Base-by-base conservation (phyloP, 2,329 filamentous ascomycete species). In the Trichoderma afroharzianum region DNA sequence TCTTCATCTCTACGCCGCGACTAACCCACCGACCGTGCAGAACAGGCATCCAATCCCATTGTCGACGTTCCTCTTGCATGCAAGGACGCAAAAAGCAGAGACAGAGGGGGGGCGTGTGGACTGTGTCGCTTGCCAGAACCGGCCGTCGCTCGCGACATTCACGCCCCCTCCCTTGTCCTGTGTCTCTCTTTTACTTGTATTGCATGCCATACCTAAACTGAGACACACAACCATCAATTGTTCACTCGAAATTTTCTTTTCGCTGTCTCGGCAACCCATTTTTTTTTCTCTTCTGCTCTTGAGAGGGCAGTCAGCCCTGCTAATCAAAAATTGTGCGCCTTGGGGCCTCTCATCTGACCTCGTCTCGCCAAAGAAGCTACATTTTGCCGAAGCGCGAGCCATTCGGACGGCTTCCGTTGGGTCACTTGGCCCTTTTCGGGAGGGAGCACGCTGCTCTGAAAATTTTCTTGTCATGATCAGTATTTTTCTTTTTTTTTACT, bases 61-160 rank as follows among this genome's bases (percentile, higher is more conserved):
- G 39, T 69, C 55, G n/a, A 58, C 66, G 57, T 69, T 69, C 66
- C 66, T 69, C 66, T 33, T 68, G 55, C 66, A 68, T 61, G 66
- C 66, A 61, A 68, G 66, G 66, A 68, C 66, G 66, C 55, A 58
- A 33, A 33, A 32, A 69, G 66, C 53, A 50, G 39, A 59, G 57
- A 69, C 36, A 62, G 26, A 50, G 30, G 57, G 57, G 55, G 66
- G 66, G 64, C 11, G 64, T 61, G 66, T 26, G 26, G 66, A 24
- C 55, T 15, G 53, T 6, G 28, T 43, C 55, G 28, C 39, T 53
- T 69, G 30, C 39, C 66, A 61, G 14, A 69, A 33, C 66, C 66
- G 57, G 66, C n/a, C 66, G 30, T 59, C 33, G 64, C 36, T 43
- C 47, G 24, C 30, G 28, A 47, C n/a, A 2, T 9, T 36, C 57